Conservation (phyloP, 768 basidiomycete species). For the Boletus bicolor region DNA sequence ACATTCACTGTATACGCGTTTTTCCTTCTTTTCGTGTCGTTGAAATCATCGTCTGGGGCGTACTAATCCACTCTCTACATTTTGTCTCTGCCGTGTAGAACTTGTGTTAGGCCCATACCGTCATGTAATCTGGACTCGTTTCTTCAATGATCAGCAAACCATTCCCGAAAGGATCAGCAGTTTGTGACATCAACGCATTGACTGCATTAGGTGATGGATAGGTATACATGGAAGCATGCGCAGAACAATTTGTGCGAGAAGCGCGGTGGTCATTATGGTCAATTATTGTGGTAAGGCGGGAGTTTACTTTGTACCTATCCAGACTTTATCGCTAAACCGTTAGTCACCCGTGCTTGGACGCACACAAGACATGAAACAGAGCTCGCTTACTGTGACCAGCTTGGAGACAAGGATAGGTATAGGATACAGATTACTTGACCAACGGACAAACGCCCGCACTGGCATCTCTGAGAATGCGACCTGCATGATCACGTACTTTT, state of each 20-base stretch:
- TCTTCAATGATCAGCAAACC: not conserved
- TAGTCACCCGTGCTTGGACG: constrained; percentile 7
- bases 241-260: not conserved
- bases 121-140: not conserved
- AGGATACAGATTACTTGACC: constrained; percentile 34
- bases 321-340: constrained; percentile 1
- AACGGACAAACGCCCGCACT: constrained; percentile 38
- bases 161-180: not conserved
- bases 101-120: not conserved
- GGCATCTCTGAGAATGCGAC: constrained; percentile 43
- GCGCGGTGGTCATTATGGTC: too few species aligned
- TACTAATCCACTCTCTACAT: not conserved
- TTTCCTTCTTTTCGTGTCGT: not conserved
- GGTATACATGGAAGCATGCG: constrained; percentile 10
- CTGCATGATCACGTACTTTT: constrained; percentile 35
- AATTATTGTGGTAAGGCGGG: too few species aligned
- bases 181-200: not conserved
- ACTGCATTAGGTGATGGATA: not conserved
- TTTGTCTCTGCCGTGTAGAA: not conserved
- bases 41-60: not conserved
- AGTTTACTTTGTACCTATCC: not conserved
- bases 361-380: not conserved
- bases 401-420: not conserved
- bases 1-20: not conserved
- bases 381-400: constrained; percentile 14